phyloP scores from a whole-genome alignment of 2,329 filamentous ascomycete genomes.

The Periconia digitata region DNA sequence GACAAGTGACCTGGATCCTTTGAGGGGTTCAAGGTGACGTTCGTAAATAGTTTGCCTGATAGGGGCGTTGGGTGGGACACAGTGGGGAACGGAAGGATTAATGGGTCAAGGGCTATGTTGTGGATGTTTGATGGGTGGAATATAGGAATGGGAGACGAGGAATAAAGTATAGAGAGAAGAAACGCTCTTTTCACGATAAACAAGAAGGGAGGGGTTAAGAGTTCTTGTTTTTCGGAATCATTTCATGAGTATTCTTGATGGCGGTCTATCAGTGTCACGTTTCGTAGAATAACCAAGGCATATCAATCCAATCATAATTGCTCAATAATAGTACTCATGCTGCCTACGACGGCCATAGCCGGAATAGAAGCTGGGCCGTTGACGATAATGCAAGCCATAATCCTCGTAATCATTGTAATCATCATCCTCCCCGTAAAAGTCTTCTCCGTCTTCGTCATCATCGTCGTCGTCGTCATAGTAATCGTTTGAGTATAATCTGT shows the following conservation, averaged over 20 bases:
- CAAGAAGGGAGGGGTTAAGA: no score
- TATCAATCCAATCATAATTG: neutral
- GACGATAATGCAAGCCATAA: constrained; percentile 3
- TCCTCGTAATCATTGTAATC: constrained; percentile 11
- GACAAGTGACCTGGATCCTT: no score
- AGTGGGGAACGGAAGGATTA: no score
- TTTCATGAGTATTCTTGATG: neutral
- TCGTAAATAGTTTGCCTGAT: no score
- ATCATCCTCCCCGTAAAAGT: constrained; percentile 10
- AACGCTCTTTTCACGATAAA: no score
- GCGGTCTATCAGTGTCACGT: neutral
- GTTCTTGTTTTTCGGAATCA: no score
- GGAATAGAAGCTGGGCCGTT: constrained; percentile 2
- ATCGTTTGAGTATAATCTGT: constrained; percentile 4
- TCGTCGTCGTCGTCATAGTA: constrained; percentile 14
- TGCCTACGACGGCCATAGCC: constrained; percentile 6
- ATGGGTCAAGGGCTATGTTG: no score
- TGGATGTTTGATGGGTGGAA: no score
- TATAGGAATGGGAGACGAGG: no score
- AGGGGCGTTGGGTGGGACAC: no score
- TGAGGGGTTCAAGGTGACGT: no score
- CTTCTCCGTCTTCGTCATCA: constrained; percentile 9
- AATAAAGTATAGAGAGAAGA: no score
- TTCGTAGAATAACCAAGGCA: neutral
- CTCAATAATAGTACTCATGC: neutral